Base-by-base conservation (phyloP, 306 rosid genomes). In the Geum urbanum region DNA sequence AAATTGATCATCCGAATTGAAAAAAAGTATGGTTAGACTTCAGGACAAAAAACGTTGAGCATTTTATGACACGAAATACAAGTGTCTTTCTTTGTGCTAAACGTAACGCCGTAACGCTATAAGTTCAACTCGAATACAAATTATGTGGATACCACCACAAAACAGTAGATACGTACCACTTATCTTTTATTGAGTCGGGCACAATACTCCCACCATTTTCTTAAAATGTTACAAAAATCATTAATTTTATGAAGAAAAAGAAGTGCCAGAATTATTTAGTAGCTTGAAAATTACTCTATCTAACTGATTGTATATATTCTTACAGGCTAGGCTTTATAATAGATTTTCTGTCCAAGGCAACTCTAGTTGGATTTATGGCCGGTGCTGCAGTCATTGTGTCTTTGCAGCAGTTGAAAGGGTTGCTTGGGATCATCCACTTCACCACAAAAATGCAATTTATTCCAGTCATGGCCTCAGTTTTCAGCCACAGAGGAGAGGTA, bases 321-420 rank as follows among this genome's bases (percentile, higher is more conserved):
- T 15, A 52, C 90, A 95, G 99, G 84, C 69, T 95, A 58, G 99
- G 99, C 0, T 91, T 95, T 83, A 78, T 95, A 27, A 95, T 95
- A 32, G 97, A 95, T 82, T 95, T 95, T 86, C 89, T 95, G 27
- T 91, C 99, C 53, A 95, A 89, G 86, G 92, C 99, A 72, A 95
- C 99, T 7, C 63, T 95, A 35, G 88, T 95, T 46, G 99, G 97
- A 20, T 91, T 95, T 81, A 95, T 87, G 92, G 99, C 95, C 0
- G 99, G 99, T 18, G 96, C 99, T n/a, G 97, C 99, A 7, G 88
- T 95, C 35, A 91, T 95, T 74, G 99, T 95, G 59, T 87, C 97
- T 24, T 66, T 95, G 55, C 99, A 95, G 52, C 99, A 91, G 66
- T 85, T 91, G 20, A 95, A 95, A 82, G 97, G 96, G 73, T 84